These are phyloP conservation scores for Xylaria castorea DNA, from an alignment of 495 filamentous ascomycete species.

Conservation along the genomic window DNA sequence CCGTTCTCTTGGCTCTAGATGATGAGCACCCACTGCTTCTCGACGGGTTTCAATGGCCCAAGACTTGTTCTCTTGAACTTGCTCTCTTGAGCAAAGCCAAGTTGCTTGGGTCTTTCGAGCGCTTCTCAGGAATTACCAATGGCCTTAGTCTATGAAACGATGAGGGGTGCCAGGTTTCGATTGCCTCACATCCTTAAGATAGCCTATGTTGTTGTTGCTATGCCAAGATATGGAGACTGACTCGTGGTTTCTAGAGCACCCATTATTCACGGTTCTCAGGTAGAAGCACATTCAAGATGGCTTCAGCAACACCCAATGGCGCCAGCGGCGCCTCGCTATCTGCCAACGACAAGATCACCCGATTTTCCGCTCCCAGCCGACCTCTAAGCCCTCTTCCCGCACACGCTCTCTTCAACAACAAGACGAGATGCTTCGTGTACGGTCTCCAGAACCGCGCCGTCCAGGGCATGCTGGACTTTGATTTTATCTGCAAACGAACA, in stretches of 20 bases:
- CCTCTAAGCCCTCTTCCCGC: conserved; percentile 82
- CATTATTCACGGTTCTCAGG: not conserved
- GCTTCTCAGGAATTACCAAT: not conserved
- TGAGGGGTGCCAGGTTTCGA: not conserved
- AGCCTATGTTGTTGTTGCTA: not conserved
- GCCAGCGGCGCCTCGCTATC: conserved; percentile 56
- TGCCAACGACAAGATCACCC: conserved; percentile 98
- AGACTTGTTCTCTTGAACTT: not conserved
- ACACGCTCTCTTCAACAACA: conserved; percentile 94
- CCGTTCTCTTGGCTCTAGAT: not conserved
- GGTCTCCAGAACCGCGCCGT: conserved; percentile 97
- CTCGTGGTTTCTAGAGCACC: not conserved
- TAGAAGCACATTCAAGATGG: conserved; percentile 47
- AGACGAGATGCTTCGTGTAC: conserved; percentile 99
- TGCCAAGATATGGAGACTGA: conserved; percentile 3
- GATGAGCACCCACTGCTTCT: not conserved
- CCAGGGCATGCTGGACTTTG: conserved; percentile 99
- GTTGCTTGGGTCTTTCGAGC: not conserved
- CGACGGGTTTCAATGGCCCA: not conserved
- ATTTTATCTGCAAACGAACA: conserved; percentile 99
- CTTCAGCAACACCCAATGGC: conserved; percentile 52
- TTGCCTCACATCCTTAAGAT: not conserved
- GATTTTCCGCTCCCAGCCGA: conserved; percentile 91
- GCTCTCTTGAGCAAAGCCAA: not conserved
- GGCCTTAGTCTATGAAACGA: not conserved